Evolutionary conservation across 1,284 basidiomycete genomes (phyloP).

Genomic region (Coriolopsis trogii): DNA sequence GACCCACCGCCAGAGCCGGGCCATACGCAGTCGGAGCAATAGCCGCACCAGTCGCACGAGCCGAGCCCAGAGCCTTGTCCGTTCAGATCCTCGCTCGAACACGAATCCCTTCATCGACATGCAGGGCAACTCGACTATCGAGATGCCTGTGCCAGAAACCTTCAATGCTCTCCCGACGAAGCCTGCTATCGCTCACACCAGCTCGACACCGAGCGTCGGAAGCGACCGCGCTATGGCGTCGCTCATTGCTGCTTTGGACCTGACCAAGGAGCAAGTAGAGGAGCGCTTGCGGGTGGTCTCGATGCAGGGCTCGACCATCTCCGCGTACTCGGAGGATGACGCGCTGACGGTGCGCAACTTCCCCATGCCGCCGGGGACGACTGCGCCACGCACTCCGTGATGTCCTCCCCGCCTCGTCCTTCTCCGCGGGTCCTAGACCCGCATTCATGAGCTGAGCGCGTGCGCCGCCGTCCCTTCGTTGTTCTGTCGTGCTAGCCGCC

Average conservation of each 20-base stretch:
- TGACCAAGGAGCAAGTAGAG: slow-evolving; percentile 45
- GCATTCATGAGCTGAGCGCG: slow-evolving; percentile 20
- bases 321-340: slow-evolving; percentile 29
- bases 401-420: background rate
- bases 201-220: slow-evolving; percentile 26
- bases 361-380: slow-evolving; percentile 26
- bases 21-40: slow-evolving; percentile 30
- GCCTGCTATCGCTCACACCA: slow-evolving; percentile 29
- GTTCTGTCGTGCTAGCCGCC: slow-evolving; percentile 20
- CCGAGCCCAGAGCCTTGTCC: slow-evolving; percentile 23
- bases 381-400: slow-evolving; percentile 12
- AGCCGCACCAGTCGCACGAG: slow-evolving; percentile 29
- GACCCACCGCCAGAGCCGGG: slow-evolving; percentile 21
- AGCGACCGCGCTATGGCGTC: slow-evolving; percentile 58
- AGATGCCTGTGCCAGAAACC: slow-evolving; percentile 13
- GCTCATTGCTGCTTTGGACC: slow-evolving; percentile 63
- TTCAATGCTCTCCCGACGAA: slow-evolving; percentile 18
- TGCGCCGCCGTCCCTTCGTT: slow-evolving; percentile 25
- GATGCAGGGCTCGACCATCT: slow-evolving; percentile 31
- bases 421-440: slow-evolving; percentile 1
- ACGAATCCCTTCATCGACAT: slow-evolving; percentile 43
- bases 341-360: slow-evolving; percentile 30
- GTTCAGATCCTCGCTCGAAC: slow-evolving; percentile 14
- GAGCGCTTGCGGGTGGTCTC: slow-evolving; percentile 43
- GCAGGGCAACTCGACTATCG: slow-evolving; percentile 19